Evolutionary conservation across 2,329 filamentous ascomycete species (phyloP).

Genomic region (Penicillium frequentans): DNA sequence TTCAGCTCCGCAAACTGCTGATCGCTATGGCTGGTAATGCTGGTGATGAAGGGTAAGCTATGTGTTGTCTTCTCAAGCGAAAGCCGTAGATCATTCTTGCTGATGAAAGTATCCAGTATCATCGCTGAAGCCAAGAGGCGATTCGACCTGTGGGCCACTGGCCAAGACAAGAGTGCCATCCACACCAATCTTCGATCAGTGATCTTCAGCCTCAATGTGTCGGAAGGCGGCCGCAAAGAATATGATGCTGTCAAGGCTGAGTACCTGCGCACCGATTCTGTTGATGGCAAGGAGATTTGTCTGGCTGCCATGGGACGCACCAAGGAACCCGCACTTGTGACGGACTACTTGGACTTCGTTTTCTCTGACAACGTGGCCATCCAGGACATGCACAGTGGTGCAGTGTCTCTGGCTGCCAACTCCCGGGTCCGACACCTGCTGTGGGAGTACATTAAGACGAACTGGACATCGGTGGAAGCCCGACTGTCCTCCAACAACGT

Average conservation of each 20-base stretch:
- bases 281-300: conserved; percentile 88
- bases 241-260: conserved; percentile 78
- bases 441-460: conserved; percentile 82
- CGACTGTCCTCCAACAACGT: conserved; percentile 80
- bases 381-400: conserved; percentile 84
- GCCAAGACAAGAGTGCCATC: conserved; percentile 65
- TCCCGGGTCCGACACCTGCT: conserved; percentile 68
- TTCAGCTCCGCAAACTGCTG: conserved; percentile 79
- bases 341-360: conserved; percentile 68
- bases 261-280: conserved; percentile 76
- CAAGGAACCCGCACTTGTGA: conserved; percentile 67
- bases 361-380: conserved; percentile 81
- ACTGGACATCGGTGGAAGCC: conserved; percentile 73
- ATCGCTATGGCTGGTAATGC: conserved; percentile 72
- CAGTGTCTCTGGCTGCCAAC: conserved; percentile 71
- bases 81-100: background rate
- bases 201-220: conserved; percentile 77
- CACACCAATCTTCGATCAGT: conserved; percentile 78
- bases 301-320: conserved; percentile 74
- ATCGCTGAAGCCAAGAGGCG: conserved; percentile 72
- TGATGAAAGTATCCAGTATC: conserved; percentile 47
- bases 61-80: background rate
- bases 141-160: conserved; percentile 76
- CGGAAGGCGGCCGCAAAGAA: conserved; percentile 68
- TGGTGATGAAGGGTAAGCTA: conserved; percentile 69